Conservation (phyloP, 768 basidiomycete genomes). For the Terana coerulea region DNA sequence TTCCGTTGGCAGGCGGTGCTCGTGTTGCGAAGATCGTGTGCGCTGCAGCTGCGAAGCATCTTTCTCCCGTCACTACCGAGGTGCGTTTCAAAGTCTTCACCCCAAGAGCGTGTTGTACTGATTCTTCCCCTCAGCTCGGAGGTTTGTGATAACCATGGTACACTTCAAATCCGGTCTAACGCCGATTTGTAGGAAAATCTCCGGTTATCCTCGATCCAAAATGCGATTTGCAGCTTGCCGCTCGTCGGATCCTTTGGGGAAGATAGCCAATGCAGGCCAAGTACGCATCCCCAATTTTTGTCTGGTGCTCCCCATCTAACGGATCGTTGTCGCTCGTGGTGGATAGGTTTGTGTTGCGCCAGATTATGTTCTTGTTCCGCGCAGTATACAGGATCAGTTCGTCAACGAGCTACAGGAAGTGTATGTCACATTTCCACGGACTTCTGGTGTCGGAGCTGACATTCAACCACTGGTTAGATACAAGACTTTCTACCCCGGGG, state of each 20-base stretch:
- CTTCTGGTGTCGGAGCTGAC: conserved; percentile 7
- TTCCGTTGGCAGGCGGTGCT: conserved; percentile 30
- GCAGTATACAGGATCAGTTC: conserved; percentile 35
- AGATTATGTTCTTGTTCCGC: conserved; percentile 48
- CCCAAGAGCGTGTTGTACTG: background rate
- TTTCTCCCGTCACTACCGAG: conserved; percentile 67
- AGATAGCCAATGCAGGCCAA: conserved; percentile 64
- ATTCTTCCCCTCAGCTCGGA: conserved; percentile 53
- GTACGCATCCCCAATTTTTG: conserved; percentile 16
- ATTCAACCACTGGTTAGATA: conserved; percentile 34
- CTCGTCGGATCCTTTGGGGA: conserved; percentile 81
- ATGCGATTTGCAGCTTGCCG: conserved; percentile 61
- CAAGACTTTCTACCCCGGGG: conserved; percentile 50
- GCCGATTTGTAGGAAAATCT: conserved; percentile 53
- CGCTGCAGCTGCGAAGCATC: conserved; percentile 68
- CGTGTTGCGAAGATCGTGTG: conserved; percentile 67
- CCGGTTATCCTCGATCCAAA: conserved; percentile 72
- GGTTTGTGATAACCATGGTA: conserved; percentile 20
- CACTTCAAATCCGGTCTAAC: background rate
- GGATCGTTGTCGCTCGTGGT: background rate
- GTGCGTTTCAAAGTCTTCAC: conserved; percentile 22
- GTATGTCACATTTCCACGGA: conserved; percentile 25
- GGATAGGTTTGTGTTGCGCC: conserved; percentile 66
- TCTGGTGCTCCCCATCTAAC: background rate
- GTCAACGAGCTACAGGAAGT: conserved; percentile 38